Base-by-base conservation (phyloP, 257 asterid species). In the Solanum chaucha region DNA sequence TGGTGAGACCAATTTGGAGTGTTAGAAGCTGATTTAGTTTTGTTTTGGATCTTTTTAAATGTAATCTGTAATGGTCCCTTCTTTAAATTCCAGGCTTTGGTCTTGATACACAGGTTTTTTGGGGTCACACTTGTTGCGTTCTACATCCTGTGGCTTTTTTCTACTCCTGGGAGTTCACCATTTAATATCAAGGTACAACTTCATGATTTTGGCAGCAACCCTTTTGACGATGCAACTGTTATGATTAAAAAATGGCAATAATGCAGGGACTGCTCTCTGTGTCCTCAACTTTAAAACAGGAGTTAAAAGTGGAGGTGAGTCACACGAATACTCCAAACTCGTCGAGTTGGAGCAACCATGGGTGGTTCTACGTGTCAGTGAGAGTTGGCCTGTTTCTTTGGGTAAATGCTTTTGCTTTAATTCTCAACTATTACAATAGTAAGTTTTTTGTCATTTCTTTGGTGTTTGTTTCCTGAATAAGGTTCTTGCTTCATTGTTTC, bases 351-450 rank as follows among this genome's bases (percentile, higher is more conserved):
- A 93, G 91, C 73, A 85, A 88, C 87, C 95, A 93, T 85, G 99
- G 98, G 85, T 93, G 96, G 97, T 94, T 94, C 86, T 97, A 93
- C 90, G 91, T 93, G 87, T 86, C 94, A 26, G 99, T 97, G 88
- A 94, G 99, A 92, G 88, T 96, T 88, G 91, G 93, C 89, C 86
- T 97, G 90, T 97, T 96, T 91, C 99, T 97, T 86, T 97, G 99
- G 99, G 99, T 97, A 94, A 88, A 58, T 84, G 84, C 70, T 68
- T 77, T 89, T 87, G 61, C 17, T 86, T 86, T 87, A 85, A 82
- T 82, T 46, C 72, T 17, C 81, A 70, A 28, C 73, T 86, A 71
- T 58, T 40, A 85, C 55, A 83, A 26, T 86, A 20, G 55, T 72
- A 59, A 55, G 64, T 30, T 77, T 71, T 35, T 70, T 80, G n/a